A percentile compares a stretch with the other conserved stretches of the same genome.
These are phyloP conservation scores for Luzula sylvatica DNA, from an alignment of 176 grass and related monocot genomes.

Conservation along the genomic window DNA sequence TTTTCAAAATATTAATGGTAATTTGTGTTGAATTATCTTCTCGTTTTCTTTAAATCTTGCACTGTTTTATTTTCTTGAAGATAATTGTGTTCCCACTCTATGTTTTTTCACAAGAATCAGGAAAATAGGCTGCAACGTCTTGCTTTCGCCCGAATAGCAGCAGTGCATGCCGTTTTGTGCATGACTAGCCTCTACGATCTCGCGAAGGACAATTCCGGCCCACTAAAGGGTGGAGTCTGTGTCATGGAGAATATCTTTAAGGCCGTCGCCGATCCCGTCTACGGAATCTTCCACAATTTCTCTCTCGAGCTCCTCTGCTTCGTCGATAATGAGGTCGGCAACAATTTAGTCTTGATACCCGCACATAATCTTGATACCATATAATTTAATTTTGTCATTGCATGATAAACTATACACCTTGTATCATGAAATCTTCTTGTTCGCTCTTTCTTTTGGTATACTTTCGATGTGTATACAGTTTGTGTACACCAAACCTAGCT, in stretches of 20 bases:
- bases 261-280: slow-evolving; percentile 42
- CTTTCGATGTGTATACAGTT: not conserved
- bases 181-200: slow-evolving; percentile 41
- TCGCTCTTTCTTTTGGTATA: not conserved
- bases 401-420: too few species aligned
- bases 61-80: too few species aligned
- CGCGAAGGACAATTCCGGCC: slow-evolving; percentile 70
- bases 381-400: too few species aligned
- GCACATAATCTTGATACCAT: too few species aligned
- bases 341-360: not conserved
- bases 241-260: slow-evolving; percentile 52
- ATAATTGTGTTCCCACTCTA: too few species aligned
- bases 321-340: slow-evolving; percentile 58
- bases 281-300: slow-evolving; percentile 29
- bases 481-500: not conserved
- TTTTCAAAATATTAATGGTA: too few species aligned
- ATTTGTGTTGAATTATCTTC: too few species aligned
- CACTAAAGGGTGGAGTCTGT: slow-evolving; percentile 48
- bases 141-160: slow-evolving; percentile 41
- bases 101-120: too few species aligned
- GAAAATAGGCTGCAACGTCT: slow-evolving; percentile 47
- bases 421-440: not conserved
- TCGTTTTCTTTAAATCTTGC: too few species aligned
- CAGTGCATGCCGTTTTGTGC: slow-evolving; percentile 39
- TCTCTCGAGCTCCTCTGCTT: slow-evolving; percentile 63